Percentiles rank a stretch among this genome's conserved stretches.
Evolutionary conservation across 306 rosid genomes (phyloP).

Genomic region (Glycine soja): DNA sequence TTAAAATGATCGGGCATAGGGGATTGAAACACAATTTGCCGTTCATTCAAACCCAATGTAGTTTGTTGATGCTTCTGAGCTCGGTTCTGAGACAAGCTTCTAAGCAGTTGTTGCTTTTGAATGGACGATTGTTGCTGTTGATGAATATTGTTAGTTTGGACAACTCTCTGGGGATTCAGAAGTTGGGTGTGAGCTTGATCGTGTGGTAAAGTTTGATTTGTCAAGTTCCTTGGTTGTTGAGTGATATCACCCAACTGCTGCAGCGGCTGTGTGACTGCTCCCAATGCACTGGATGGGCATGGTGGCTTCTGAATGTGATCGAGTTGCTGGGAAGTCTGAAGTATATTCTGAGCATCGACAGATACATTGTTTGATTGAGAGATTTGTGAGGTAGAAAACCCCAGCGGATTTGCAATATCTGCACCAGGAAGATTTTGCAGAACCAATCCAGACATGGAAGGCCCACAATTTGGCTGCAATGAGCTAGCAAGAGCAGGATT

Average conservation of each 20-base stretch:
- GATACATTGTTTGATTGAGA: conserved; percentile 63
- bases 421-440: conserved; percentile 63
- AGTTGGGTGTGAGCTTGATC: conserved; percentile 65
- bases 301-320: conserved; percentile 66
- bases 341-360: conserved; percentile 57
- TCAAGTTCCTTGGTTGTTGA: conserved; percentile 43
- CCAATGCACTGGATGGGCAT: conserved; percentile 51
- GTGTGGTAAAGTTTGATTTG: conserved; percentile 55
- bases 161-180: conserved; percentile 66
- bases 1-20: conserved; percentile 60
- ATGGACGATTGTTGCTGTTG: conserved; percentile 65
- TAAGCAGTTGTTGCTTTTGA: conserved; percentile 65
- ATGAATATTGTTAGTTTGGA: conserved; percentile 51
- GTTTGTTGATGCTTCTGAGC: conserved; percentile 59
- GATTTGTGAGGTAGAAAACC: conserved; percentile 59
- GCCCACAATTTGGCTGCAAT: conserved; percentile 65
- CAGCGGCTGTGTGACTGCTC: conserved; percentile 55
- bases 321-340: conserved; percentile 65
- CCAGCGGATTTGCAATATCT: conserved; percentile 67
- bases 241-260: conserved; percentile 59
- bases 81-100: conserved; percentile 57
- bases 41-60: conserved; percentile 58
- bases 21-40: conserved; percentile 55
- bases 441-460: conserved; percentile 62
- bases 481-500: conserved; percentile 65